Percentiles rank a stretch among this genome's conserved stretches.
Evolutionary conservation across 805 yeast species (phyloP).

Genomic region (Candida stauntonica): DNA sequence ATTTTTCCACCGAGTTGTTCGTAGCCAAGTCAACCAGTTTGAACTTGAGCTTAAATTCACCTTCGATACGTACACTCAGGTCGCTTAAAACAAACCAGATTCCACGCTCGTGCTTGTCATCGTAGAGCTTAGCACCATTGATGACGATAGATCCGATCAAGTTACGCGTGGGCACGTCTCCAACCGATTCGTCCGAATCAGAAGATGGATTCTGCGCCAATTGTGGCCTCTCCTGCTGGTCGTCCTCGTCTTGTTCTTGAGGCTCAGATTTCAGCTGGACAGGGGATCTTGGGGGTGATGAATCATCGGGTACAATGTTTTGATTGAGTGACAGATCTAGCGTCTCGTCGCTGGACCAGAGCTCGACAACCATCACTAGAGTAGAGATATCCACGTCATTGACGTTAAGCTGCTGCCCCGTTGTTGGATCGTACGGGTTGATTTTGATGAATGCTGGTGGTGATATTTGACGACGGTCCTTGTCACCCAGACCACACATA

Average conservation of each 20-base stretch:
- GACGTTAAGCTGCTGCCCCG: slow-evolving; percentile 26
- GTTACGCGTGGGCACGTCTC: slow-evolving; percentile 32
- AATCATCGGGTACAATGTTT: slow-evolving; percentile 6
- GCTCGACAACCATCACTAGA: slow-evolving; percentile 35
- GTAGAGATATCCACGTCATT: slow-evolving; percentile 30
- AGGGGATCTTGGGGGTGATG: not conserved
- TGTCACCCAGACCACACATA: slow-evolving; percentile 44
- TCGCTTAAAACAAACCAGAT: slow-evolving; percentile 42
- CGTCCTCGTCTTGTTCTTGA: no score
- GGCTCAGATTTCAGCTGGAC: not conserved
- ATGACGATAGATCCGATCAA: slow-evolving; percentile 37
- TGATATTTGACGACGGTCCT: slow-evolving; percentile 31
- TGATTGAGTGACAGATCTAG: slow-evolving; percentile 21
- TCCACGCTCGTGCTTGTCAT: slow-evolving; percentile 32
- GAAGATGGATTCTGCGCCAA: slow-evolving; percentile 4
- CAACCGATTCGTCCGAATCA: slow-evolving; percentile 14
- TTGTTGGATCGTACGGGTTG: slow-evolving; percentile 18
- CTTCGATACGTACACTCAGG: slow-evolving; percentile 39
- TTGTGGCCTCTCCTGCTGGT: not conserved
- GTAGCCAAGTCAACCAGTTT: slow-evolving; percentile 31
- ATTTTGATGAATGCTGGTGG: slow-evolving; percentile 31
- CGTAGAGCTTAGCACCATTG: slow-evolving; percentile 35
- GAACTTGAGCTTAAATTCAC: slow-evolving; percentile 36
- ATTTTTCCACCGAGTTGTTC: slow-evolving; percentile 16
- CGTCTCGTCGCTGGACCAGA: slow-evolving; percentile 35